Percentiles rank a stretch among this genome's conserved stretches.
Evolutionary conservation across 1,284 basidiomycete species (phyloP).

Genomic region (Tylopilus sp.): DNA sequence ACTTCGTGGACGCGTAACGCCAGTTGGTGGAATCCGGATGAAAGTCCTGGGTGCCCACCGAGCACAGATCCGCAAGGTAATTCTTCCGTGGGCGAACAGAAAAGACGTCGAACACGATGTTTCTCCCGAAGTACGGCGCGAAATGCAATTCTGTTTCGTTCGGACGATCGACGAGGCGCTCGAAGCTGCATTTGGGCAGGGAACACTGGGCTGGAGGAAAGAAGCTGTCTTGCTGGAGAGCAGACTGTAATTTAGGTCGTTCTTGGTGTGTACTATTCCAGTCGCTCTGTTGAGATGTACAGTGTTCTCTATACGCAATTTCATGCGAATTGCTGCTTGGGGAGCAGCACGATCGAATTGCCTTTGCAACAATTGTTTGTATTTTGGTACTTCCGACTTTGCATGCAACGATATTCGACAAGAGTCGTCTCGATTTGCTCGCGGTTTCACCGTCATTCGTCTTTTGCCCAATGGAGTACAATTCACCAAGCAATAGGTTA

Average conservation of each 20-base stretch:
- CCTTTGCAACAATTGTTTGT: neutral
- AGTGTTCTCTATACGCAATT: neutral
- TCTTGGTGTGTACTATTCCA: neutral
- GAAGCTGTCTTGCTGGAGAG: conserved; percentile 53
- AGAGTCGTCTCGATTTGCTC: too few species aligned
- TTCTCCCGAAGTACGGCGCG: conserved; percentile 64
- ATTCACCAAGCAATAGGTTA: neutral
- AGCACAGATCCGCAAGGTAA: conserved; percentile 76
- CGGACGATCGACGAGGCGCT: conserved; percentile 76
- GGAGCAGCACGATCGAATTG: neutral
- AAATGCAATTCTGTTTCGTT: conserved; percentile 80
- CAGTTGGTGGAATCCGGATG: conserved; percentile 72
- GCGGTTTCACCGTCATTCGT: too few species aligned
- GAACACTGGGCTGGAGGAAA: conserved; percentile 57
- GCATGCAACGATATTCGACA: too few species aligned
- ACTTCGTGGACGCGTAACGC: conserved; percentile 72
- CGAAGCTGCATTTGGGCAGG: conserved; percentile 76
- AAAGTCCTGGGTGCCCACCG: conserved; percentile 79
- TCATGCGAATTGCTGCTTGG: neutral
- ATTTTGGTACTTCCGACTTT: too few species aligned
- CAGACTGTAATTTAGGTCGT: conserved; percentile 40
- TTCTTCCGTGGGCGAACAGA: conserved; percentile 79
- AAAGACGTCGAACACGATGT: conserved; percentile 87
- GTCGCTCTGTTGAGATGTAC: neutral
- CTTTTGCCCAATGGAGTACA: too few species aligned